Evolutionary conservation across 1,284 basidiomycete species (phyloP), one percentile per base, ranked within the genome.

Genomic region (Sutorius eximius): DNA sequence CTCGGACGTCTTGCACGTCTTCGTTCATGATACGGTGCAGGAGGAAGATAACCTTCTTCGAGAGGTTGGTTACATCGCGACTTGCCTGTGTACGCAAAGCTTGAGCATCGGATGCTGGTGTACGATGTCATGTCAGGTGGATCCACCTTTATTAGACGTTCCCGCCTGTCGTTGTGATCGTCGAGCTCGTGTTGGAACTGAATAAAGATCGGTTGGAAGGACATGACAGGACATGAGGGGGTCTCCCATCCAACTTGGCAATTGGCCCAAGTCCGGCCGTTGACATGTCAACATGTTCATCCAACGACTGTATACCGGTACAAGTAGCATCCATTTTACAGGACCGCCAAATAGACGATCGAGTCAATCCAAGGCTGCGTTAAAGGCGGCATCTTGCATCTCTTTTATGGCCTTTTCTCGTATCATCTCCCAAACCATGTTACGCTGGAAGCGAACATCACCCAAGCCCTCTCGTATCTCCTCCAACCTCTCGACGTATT

Each of bases 31-130:
- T 77, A 41, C 95, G 88, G 67, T 98, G 96, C 4, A 98, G 80
- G 46, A 93, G 86, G 67, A 98, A 98, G 59, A 99, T 98, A 66
- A 88, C 80, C 73, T 93, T 95, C 72, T 99, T 99, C 45, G 94
- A 94, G n/a, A 91, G 79, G 60, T 86, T 90, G 15, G 95, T 98
- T 59, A 94, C 83, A 70, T 97, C 95, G 33, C 96, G 82, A 67
- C 85, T 87, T 40, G 82, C 78, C 88, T 89, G 64, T 38, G 43
- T 45, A 49, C 42, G 50, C 32, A n/a, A 51, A 22, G 40, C 22
- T 50, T 59, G 50, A 62, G 58, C 38, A 27, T 48, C 12, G 29
- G 49, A 40, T 7, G 20, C 44, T 36, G 40, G 24, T 44, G 36
- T 24, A 45, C 43, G 51, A 18, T 53, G 29, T 27, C 24, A 27